Percentiles rank a stretch among this genome's conserved stretches.
phyloP scores from a whole-genome alignment of 164 flowering plant genomes.

The Chimonanthus salicifolius region DNA sequence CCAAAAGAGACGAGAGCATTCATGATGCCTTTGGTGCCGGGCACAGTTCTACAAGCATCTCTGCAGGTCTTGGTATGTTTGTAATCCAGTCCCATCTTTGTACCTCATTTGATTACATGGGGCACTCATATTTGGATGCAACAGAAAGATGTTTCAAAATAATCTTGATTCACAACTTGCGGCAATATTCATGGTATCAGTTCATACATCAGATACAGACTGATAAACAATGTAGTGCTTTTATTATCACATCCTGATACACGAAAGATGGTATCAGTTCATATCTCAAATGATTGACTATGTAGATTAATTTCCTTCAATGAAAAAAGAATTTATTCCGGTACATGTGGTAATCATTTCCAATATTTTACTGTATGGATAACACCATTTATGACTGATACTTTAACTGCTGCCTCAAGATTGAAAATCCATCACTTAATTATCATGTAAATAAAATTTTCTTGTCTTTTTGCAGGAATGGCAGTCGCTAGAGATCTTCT shows the following conservation, averaged over 20 bases:
- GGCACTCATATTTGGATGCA: neutral
- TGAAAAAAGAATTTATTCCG: neutral
- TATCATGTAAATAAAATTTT: neutral
- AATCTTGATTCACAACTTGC: neutral
- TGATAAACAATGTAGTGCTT: neutral
- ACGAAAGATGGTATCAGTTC: neutral
- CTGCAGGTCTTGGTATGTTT: conserved; percentile 83
- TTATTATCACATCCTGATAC: neutral
- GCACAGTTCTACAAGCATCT: conserved; percentile 93
- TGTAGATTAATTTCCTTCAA: neutral
- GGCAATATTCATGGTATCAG: neutral
- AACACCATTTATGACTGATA: neutral
- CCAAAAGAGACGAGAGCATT: conserved; percentile 82
- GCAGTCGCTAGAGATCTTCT: conserved; percentile 80
- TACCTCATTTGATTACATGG: neutral
- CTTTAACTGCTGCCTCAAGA: neutral
- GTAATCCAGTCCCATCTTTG: neutral
- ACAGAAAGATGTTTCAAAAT: neutral
- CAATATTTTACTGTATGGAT: too few relatives aligned
- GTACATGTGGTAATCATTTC: too few relatives aligned
- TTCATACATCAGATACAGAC: neutral
- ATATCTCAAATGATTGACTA: neutral
- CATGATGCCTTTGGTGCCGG: conserved; percentile 97
- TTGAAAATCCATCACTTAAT: neutral
- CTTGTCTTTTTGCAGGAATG: conserved; percentile 47